Conservation (phyloP, 768 basidiomycete species). For the Mycena vitilis region DNA sequence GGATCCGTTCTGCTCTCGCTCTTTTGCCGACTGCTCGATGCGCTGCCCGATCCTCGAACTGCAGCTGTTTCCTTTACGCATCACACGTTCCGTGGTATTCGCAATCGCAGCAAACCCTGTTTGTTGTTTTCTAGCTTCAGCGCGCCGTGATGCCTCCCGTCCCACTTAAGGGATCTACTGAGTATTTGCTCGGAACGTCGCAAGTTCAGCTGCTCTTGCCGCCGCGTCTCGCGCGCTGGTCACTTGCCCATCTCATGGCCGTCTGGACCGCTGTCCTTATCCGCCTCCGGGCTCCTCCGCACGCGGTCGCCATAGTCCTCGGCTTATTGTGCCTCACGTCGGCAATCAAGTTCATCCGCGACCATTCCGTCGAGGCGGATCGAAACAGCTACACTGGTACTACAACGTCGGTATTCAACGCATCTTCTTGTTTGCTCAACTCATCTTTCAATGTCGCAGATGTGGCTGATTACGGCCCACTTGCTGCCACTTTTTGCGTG, state of each 20-base stretch:
- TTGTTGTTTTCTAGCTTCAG: too few species aligned
- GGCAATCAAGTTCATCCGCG: constrained; percentile 27
- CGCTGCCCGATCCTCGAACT: too few species aligned
- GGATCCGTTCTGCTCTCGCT: too few species aligned
- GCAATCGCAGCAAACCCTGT: too few species aligned
- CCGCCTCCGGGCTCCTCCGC: constrained; percentile 35
- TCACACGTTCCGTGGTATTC: too few species aligned
- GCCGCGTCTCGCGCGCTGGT: constrained; percentile 36
- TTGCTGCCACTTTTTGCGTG: constrained; percentile 17
- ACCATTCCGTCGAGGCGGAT: constrained; percentile 35
- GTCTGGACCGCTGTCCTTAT: constrained; percentile 32
- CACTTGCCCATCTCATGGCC: constrained; percentile 30
- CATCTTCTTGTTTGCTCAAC: too few species aligned
- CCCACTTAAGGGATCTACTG: too few species aligned
- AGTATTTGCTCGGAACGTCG: too few species aligned
- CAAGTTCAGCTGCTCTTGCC: constrained; percentile 31
- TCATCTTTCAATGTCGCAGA: not conserved
- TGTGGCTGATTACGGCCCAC: constrained; percentile 23
- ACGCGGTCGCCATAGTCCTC: constrained; percentile 22
- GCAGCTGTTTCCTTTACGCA: too few species aligned
- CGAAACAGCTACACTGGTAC: constrained; percentile 32
- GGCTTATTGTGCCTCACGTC: constrained; percentile 18
- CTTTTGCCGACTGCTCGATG: too few species aligned
- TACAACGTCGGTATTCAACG: constrained; percentile 32
- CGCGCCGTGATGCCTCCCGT: too few species aligned